Percentiles rank a stretch among this genome's conserved stretches.
Evolutionary conservation across 495 filamentous ascomycete genomes (phyloP).

Genomic region (Clavariopsis aquatica): DNA sequence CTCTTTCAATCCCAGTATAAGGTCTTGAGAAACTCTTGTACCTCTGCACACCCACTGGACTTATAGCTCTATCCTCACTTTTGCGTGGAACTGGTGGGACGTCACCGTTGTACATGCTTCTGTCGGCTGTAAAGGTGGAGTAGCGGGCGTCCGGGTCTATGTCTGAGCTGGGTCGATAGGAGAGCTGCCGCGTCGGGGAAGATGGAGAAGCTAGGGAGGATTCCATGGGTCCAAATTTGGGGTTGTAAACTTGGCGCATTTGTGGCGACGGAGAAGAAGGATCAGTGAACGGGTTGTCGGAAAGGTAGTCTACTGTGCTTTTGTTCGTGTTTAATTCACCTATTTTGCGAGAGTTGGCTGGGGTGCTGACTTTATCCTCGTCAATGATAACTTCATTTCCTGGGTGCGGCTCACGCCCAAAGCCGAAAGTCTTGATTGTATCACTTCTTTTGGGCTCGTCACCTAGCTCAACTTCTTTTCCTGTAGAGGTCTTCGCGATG

Average conservation of each 20-base stretch:
- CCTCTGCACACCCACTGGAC: not conserved
- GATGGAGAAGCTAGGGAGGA: too few species aligned
- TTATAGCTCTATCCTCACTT: slow-evolving; percentile 1
- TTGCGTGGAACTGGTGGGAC: not conserved
- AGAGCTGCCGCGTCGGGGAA: too few species aligned
- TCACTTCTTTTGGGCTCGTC: not conserved
- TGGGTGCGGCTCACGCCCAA: not conserved
- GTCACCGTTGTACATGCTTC: not conserved
- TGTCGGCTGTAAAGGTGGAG: not conserved
- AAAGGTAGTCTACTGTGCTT: not conserved
- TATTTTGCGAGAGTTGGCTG: slow-evolving; percentile 3
- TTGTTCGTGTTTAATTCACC: not conserved
- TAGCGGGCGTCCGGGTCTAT: not conserved
- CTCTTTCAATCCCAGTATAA: not conserved
- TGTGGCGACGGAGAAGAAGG: not conserved
- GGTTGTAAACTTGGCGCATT: not conserved
- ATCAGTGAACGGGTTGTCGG: not conserved
- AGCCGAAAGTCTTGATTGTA: not conserved
- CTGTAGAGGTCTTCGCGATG: slow-evolving; percentile 4
- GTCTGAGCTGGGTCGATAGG: not conserved
- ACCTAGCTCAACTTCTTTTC: not conserved
- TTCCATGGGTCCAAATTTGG: not conserved
- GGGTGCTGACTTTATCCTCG: not conserved
- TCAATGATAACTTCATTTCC: not conserved
- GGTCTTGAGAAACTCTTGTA: slow-evolving; percentile 5